Evolutionary conservation across 805 yeast species (phyloP).

Genomic region (Priceomyces melissophilus): DNA sequence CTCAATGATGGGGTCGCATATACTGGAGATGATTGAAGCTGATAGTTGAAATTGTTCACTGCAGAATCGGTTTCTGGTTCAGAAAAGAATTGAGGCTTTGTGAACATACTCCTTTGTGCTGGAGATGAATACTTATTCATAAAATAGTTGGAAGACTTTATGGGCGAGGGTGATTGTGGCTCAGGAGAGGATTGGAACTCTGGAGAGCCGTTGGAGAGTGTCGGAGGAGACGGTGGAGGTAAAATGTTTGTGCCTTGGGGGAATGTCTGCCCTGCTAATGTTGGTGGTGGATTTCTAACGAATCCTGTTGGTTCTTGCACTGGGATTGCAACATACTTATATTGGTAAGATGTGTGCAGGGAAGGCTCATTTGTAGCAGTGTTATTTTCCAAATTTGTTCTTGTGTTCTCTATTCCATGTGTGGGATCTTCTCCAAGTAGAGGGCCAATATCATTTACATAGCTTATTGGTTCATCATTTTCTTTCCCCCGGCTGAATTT

Average conservation of each 20-base stretch:
- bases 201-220: slow-evolving; percentile 32
- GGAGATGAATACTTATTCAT: slow-evolving; percentile 20
- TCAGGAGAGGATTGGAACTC: slow-evolving; percentile 39
- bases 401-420: slow-evolving; percentile 1
- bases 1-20: slow-evolving; percentile 17
- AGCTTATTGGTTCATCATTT: slow-evolving; percentile 5
- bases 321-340: slow-evolving; percentile 40
- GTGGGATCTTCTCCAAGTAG: slow-evolving; percentile 15
- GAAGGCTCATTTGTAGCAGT: slow-evolving; percentile 1
- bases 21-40: slow-evolving; percentile 22
- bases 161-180: slow-evolving; percentile 34
- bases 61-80: slow-evolving; percentile 17
- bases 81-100: slow-evolving; percentile 40
- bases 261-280: slow-evolving; percentile 5
- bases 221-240: slow-evolving; percentile 37
- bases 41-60: slow-evolving; percentile 2
- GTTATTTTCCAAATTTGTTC: background rate
- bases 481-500: background rate
- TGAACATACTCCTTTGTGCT: slow-evolving; percentile 24
- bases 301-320: slow-evolving; percentile 30
- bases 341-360: slow-evolving; percentile 4
- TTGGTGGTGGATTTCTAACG: slow-evolving; percentile 3
- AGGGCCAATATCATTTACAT: slow-evolving; percentile 37
- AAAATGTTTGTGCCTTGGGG: slow-evolving; percentile 20
- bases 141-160: slow-evolving; percentile 3